Percentiles rank a stretch among this genome's conserved stretches.
These are phyloP conservation scores for Rasamsonia emersonii DNA, from an alignment of 2,329 filamentous ascomycete species.

Conservation along the genomic window DNA sequence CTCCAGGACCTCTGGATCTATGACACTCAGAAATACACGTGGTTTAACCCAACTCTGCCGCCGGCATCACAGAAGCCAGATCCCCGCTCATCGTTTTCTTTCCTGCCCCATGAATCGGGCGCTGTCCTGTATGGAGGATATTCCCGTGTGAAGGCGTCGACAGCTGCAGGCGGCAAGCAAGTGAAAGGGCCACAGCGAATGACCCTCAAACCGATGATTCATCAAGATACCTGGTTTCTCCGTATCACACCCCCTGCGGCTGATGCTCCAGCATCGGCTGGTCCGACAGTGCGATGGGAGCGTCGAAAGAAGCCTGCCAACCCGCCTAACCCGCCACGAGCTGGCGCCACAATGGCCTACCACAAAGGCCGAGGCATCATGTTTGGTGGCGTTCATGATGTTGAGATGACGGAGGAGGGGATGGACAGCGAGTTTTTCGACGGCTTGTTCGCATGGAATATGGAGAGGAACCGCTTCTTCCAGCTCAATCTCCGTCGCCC, in stretches of 20 bases:
- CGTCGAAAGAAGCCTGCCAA: slow-evolving; percentile 87
- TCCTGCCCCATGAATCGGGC: slow-evolving; percentile 82
- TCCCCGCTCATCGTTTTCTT: slow-evolving; percentile 80
- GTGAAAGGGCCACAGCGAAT: slow-evolving; percentile 58
- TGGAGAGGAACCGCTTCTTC: slow-evolving; percentile 93
- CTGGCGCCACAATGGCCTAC: slow-evolving; percentile 86
- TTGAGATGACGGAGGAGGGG: slow-evolving; percentile 83
- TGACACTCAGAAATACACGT: slow-evolving; percentile 77
- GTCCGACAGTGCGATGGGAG: slow-evolving; percentile 80
- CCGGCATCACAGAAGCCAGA: slow-evolving; percentile 80
- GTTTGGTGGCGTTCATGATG: slow-evolving; percentile 91
- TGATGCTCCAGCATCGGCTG: slow-evolving; percentile 56
- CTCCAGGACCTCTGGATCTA: slow-evolving; percentile 92
- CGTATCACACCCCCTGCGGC: slow-evolving; percentile 64
- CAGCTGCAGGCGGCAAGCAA: slow-evolving; percentile 46
- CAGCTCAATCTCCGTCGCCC: slow-evolving; percentile 68
- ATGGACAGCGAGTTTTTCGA: slow-evolving; percentile 99
- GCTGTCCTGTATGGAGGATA: slow-evolving; percentile 91
- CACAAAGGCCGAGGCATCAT: slow-evolving; percentile 89
- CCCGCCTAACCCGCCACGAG: slow-evolving; percentile 69
- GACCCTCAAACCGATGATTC: slow-evolving; percentile 75
- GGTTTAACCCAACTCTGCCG: slow-evolving; percentile 69
- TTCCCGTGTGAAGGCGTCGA: slow-evolving; percentile 72
- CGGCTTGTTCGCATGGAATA: slow-evolving; percentile 81
- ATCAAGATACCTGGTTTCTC: slow-evolving; percentile 92